A percentile compares a stretch with the other conserved stretches of the same genome.
Conservation (phyloP, 2,329 filamentous ascomycete genomes). For the Colletotrichum spaethianum region DNA sequence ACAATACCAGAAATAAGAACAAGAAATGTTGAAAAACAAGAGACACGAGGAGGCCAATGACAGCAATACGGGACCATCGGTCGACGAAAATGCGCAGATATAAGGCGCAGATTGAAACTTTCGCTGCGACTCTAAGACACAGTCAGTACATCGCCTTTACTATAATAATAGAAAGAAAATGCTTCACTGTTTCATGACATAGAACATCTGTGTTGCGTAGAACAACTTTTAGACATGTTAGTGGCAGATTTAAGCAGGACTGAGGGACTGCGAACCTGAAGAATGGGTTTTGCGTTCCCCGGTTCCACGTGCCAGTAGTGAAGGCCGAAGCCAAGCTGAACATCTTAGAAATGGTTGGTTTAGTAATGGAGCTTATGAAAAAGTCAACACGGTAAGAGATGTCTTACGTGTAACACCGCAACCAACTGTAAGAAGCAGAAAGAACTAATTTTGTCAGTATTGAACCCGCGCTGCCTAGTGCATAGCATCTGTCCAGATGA, state of each 20-base stretch:
- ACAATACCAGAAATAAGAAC: constrained; percentile 41
- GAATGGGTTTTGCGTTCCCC: constrained; percentile 15
- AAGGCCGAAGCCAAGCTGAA: constrained; percentile 41
- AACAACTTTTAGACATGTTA: constrained; percentile 29
- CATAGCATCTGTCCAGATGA: too few species aligned
- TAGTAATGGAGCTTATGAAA: neutral
- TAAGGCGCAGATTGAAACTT: constrained; percentile 46
- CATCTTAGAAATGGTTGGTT: neutral
- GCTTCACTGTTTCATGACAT: constrained; percentile 42
- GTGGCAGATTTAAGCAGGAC: neutral
- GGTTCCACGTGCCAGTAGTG: constrained; percentile 46
- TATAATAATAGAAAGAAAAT: fast-evolving
- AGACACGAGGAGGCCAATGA: constrained; percentile 18
- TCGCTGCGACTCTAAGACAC: constrained; percentile 37
- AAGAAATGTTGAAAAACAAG: constrained; percentile 34
- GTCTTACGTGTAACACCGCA: constrained; percentile 11
- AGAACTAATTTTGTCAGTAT: neutral
- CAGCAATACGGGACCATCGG: constrained; percentile 16
- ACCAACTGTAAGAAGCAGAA: neutral
- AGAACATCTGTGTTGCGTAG: constrained; percentile 44
- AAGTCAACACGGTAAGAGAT: too few species aligned
- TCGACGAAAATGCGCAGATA: constrained; percentile 43
- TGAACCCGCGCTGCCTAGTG: neutral
- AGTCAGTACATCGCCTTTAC: neutral
- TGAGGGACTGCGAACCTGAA: constrained; percentile 16